phyloP scores from a whole-genome alignment of 2,329 filamentous ascomycete genomes.

The Calycina herbarum region DNA sequence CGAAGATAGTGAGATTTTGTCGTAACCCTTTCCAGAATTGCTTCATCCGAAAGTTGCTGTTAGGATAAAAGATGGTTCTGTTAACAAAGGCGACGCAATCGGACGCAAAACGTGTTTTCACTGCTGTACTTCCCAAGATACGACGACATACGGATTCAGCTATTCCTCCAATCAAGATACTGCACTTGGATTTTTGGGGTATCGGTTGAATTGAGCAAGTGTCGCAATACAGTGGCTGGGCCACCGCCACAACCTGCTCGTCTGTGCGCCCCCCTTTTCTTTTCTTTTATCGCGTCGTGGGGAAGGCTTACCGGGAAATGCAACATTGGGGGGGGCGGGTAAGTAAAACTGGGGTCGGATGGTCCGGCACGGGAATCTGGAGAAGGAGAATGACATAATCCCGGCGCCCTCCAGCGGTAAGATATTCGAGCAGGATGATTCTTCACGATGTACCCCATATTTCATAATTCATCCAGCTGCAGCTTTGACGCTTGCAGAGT shows the following conservation, averaged over 20 bases:
- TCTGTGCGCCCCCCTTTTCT: not conserved
- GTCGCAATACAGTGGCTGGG: not conserved
- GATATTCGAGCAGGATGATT: not conserved
- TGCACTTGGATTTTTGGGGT: too few relatives aligned
- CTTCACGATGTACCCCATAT: not conserved
- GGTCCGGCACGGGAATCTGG: not conserved
- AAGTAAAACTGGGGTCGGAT: not conserved
- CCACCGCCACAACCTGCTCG: not conserved
- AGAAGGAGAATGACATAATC: too few relatives aligned
- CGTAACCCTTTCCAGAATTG: not conserved
- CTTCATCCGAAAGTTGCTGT: not conserved
- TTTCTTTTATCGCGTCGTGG: not conserved
- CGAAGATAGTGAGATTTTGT: not conserved
- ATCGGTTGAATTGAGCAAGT: not conserved
- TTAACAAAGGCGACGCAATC: not conserved
- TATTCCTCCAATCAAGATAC: slow-evolving; percentile 1
- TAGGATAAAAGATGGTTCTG: slow-evolving; percentile 1
- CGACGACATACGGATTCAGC: not conserved
- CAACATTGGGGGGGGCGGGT: not conserved
- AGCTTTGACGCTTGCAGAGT: not conserved
- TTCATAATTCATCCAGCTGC: not conserved
- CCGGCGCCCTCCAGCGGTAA: too few relatives aligned
- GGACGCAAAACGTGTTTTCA: slow-evolving; percentile 1
- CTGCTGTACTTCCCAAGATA: not conserved
- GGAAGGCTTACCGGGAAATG: too few relatives aligned